These are phyloP conservation scores for Themeda triandra DNA, from an alignment of 176 grass and related monocot genomes.

Conservation along the genomic window DNA sequence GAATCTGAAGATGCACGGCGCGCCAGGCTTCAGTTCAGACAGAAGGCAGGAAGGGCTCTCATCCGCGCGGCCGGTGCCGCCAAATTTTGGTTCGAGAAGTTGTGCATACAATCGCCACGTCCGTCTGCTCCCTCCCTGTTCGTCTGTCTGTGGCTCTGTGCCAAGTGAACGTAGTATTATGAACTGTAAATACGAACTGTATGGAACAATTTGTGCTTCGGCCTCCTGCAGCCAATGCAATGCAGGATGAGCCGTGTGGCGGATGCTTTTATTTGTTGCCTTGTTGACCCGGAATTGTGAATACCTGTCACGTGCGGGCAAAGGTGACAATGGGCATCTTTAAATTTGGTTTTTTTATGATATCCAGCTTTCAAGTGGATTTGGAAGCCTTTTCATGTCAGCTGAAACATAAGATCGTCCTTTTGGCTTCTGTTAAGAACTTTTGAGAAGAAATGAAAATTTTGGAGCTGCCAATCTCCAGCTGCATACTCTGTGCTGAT, in stretches of 20 bases:
- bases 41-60: background rate
- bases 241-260: constrained; percentile 43
- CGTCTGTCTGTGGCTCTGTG: background rate
- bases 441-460: background rate
- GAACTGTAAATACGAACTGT: constrained; percentile 45
- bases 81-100: constrained; percentile 40
- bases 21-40: background rate
- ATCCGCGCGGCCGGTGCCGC: background rate
- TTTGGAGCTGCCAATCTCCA: background rate
- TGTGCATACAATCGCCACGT: constrained; percentile 21
- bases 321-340: background rate
- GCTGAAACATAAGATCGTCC: background rate
- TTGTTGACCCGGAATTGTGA: constrained; percentile 20
- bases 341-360: background rate
- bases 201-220: constrained; percentile 40
- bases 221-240: constrained; percentile 46
- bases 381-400: background rate
- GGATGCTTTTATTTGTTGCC: constrained; percentile 7
- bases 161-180: background rate
- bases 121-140: background rate
- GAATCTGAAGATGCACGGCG: background rate
- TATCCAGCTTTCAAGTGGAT: background rate
- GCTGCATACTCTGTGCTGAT: background rate
- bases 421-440: background rate
- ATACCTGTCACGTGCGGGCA: constrained; percentile 2